phyloP scores from a whole-genome alignment of 495 filamentous ascomycete species.

The Aspergillus nanangensis region DNA sequence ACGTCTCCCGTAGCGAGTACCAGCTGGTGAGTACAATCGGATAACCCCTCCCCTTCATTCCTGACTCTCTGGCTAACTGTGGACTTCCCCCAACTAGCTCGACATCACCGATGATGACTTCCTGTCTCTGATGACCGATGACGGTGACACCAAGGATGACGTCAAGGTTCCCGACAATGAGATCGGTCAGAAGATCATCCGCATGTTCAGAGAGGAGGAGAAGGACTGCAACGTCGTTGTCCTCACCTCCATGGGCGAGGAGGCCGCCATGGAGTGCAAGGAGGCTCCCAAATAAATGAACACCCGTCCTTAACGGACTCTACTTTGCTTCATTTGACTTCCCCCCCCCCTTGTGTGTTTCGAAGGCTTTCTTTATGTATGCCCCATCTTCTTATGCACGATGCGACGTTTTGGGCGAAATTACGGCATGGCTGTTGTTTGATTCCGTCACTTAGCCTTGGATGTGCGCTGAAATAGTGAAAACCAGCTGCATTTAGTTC shows the following conservation, averaged over 20 bases:
- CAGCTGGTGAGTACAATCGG: slow-evolving; percentile 67
- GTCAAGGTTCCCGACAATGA: slow-evolving; percentile 91
- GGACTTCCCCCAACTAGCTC: slow-evolving; percentile 46
- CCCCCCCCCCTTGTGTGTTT: slow-evolving; percentile 32
- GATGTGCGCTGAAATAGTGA: slow-evolving; percentile 34
- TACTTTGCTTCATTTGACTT: slow-evolving; percentile 30
- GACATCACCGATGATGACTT: slow-evolving; percentile 87
- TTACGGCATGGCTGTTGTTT: slow-evolving; percentile 18
- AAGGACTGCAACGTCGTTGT: slow-evolving; percentile 85
- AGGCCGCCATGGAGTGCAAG: slow-evolving; percentile 89
- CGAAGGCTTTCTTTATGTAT: slow-evolving; percentile 23
- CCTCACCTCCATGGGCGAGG: slow-evolving; percentile 93
- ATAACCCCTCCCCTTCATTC: background rate
- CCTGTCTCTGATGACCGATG: slow-evolving; percentile 80
- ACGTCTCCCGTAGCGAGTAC: slow-evolving; percentile 85
- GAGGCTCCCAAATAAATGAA: slow-evolving; percentile 60
- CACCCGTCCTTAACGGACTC: slow-evolving; percentile 19
- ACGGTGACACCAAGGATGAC: slow-evolving; percentile 84
- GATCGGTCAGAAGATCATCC: slow-evolving; percentile 71
- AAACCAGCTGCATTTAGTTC: slow-evolving; percentile 37
- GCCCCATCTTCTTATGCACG: slow-evolving; percentile 26
- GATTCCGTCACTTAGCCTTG: slow-evolving; percentile 29
- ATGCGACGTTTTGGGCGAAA: slow-evolving; percentile 27
- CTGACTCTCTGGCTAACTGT: background rate
- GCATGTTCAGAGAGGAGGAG: slow-evolving; percentile 68